Base-by-base conservation (phyloP, 148 eudicot species). In the Rhododendron molle region DNA sequence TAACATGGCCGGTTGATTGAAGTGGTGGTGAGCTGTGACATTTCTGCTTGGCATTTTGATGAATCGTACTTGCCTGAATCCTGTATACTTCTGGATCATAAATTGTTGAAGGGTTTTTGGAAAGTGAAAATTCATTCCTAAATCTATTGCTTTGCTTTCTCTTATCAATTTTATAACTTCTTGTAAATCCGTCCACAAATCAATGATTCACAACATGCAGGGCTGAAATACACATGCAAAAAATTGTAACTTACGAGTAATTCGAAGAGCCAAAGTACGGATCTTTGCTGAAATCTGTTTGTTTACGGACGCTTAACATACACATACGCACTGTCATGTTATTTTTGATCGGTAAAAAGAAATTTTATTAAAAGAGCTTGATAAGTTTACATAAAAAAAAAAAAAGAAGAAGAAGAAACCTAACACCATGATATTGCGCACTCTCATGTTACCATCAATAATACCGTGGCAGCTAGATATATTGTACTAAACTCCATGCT, bases 1-100 rank as follows among this genome's bases (percentile, higher is more conserved):
- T 28, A 67, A 67, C 73, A 67, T 65, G 72, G n/a, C n/a, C n/a
- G n/a, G 72, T 67, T 67, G 73, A 62, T 62, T 62, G 69, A 60
- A 60, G 28, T 62, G 69, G 28, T 62, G 8, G 69, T 62, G 67
- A 58, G 67, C n/a, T 56, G 23, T 21, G 26, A 8, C 28, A 23
- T 62, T 2, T 23, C 28, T 23, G 26, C 69, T 62, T 62, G 69
- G 69, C 69, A 8, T 62, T 23, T 62, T 62, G 13, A 62, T 62
- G 28, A 62, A 62, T 23, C 30, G 8, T 5, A 4, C 8, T 23
- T 23, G 28, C n/a, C 28, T 23, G 26, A 62, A 12, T 21, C 8
- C 11, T 60, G 67, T 60, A 21, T 60, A 21, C 8, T 21, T 60
- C n/a, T 21, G 67, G n/a, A 60, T 60, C n/a, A 21, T 7, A 6